Base-by-base conservation (phyloP, 345 rosid species). In the Punica granatum region DNA sequence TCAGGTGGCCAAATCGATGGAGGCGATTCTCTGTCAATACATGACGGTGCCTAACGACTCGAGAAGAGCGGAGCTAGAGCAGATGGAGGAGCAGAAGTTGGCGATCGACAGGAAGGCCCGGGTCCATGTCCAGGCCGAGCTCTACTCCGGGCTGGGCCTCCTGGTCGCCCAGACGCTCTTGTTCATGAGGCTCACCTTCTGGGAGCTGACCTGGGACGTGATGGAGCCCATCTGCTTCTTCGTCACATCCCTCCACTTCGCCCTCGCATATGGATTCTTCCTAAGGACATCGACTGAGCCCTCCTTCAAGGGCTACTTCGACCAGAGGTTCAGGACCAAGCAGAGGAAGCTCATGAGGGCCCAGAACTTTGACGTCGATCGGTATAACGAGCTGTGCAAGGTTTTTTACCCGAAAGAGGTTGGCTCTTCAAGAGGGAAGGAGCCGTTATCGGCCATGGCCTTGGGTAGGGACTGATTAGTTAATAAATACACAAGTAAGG, bases 141-240 rank as follows among this genome's bases (percentile, higher is more conserved):
- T 93, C 2, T 90, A 79, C 68, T 73, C 86, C 18, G 97, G 97
- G 7, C 79, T 90, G 11, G 91, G 92, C 23, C 81, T 82, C 68
- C 6, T 90, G 14, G 72, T 69, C 59, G 73, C 70, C 14, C 98
- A 93, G 72, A 93, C 94, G 0, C 72, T 86, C 13, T 89, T 78
- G 23, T 80, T 86, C 85, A 89, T 93, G 97, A 82, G 98, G 83
- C 88, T 93, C n/a, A 93, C 98, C 5, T 93, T 93, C 43, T 89
- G 98, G 97, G 98, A 93, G 69, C 85, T 90, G 1, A 83, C 83
- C 7, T 93, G 97, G 98, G 97, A 93, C 68, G 92, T 93, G 1
- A 93, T 93, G 96, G 98, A 93, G 68, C 98, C 98, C 25, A 89
- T 93, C 12, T 93, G 97, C 77, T 93, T 89, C 86, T 93, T 87